A percentile compares a stretch with the other conserved stretches of the same genome.
These are phyloP conservation scores for Cercospora sp. DNA, from an alignment of 2,329 filamentous ascomycete genomes.

Conservation along the genomic window DNA sequence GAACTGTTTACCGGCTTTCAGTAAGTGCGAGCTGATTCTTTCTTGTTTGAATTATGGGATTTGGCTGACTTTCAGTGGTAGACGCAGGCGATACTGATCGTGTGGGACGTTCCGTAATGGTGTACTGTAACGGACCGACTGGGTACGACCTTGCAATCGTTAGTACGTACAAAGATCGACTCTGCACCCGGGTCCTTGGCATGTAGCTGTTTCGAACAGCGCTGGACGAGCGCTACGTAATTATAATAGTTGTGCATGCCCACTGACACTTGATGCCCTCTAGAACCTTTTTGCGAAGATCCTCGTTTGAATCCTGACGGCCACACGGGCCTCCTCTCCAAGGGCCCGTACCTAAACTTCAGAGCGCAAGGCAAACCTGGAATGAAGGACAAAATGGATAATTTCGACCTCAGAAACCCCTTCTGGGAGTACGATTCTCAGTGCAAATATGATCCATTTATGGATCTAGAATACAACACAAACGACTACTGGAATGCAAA, in stretches of 20 bases:
- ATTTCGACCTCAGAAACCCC: neutral
- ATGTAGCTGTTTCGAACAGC: neutral
- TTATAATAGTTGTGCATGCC: neutral
- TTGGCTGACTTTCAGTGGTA: neutral
- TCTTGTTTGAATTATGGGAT: neutral
- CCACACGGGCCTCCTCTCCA: conserved; percentile 2
- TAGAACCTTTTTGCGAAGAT: conserved; percentile 6
- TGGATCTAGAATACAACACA: conserved; percentile 1
- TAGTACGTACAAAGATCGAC: neutral
- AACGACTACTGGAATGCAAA: neutral
- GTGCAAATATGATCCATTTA: conserved; percentile 7
- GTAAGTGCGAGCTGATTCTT: neutral
- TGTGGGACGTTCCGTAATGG: conserved; percentile 1
- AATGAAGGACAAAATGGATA: neutral
- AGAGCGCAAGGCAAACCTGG: neutral
- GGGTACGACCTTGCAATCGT: conserved; percentile 3
- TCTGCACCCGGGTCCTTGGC: neutral
- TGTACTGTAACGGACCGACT: neutral
- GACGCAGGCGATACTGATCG: conserved; percentile 1
- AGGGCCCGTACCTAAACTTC: neutral
- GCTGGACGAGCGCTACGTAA: neutral
- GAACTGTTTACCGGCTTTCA: neutral
- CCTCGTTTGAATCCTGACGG: neutral
- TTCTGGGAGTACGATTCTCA: neutral
- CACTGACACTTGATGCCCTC: neutral